These are phyloP conservation scores for Plasmodium billcollinsi DNA, from an alignment of 169 alveolate species.

Conservation along the genomic window DNA sequence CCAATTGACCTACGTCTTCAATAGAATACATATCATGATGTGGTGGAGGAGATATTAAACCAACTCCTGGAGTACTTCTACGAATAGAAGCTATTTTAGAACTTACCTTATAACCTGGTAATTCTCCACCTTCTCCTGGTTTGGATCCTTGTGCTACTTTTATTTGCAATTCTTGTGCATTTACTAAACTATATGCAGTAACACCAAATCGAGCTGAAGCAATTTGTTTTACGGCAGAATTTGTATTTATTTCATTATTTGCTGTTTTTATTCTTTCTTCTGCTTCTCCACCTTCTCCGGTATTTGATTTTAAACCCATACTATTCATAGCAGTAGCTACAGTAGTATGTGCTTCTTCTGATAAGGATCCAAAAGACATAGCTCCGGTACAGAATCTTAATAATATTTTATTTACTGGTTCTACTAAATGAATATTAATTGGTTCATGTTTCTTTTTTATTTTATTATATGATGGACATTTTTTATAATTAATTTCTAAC, in stretches of 20 bases:
- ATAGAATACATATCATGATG: constrained; percentile 90
- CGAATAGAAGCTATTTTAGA: constrained; percentile 87
- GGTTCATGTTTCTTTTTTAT: constrained; percentile 81
- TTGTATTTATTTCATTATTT: constrained; percentile 43
- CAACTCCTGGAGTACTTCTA: constrained; percentile 87
- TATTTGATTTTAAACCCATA: constrained; percentile 82
- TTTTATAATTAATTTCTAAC: constrained; percentile 81
- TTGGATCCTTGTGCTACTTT: constrained; percentile 89
- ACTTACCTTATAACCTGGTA: constrained; percentile 90
- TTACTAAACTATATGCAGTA: constrained; percentile 83
- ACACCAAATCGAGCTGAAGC: constrained; percentile 89
- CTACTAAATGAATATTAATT: constrained; percentile 80
- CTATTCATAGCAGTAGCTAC: constrained; percentile 85
- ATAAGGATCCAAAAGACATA: constrained; percentile 81
- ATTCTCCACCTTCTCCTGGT: constrained; percentile 91
- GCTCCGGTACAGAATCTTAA: constrained; percentile 84
- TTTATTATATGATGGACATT: constrained; percentile 77
- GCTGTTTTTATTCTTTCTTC: constrained; percentile 75
- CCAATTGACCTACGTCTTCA: constrained; percentile 88
- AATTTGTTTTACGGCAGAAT: constrained; percentile 85
- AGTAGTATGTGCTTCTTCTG: constrained; percentile 85
- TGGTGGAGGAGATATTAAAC: constrained; percentile 88
- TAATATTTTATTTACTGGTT: constrained; percentile 66
- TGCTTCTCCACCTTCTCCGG: constrained; percentile 90
- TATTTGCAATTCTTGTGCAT: constrained; percentile 86